Evolutionary conservation across 2,329 filamentous ascomycete genomes (phyloP), one percentile per base, ranked within the genome.

Genomic region (Pezicula carpinea): DNA sequence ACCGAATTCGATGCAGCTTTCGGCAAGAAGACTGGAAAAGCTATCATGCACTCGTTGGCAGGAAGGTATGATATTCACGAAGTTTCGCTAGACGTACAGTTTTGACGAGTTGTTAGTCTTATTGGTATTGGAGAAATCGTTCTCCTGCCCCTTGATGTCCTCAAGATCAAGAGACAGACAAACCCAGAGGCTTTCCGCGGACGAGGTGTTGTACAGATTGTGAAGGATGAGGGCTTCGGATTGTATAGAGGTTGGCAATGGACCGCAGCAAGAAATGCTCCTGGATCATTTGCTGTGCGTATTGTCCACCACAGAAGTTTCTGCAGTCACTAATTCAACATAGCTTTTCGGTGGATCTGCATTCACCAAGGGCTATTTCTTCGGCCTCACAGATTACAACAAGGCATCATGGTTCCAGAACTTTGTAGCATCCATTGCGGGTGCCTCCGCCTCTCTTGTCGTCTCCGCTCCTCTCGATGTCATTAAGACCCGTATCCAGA

Each of bases 91-190:
- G 4, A 11, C n/a, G 15, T 14, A 45, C 49, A 23, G 55, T 44
- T 29, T 38, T 26, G 38, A 39, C 17, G 39, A 23, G 17, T 39
- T 51, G 39, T 39, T 53, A 92, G 88, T 72, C 66, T 99, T 63
- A 95, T 99, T 64, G 93, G 93, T 61, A 96, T 99, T 61, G 93
- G 93, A 64, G 93, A 99, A 74, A 95, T 99, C 56, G 81, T 99
- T 49, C 81, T 99, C 23, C 80, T 99, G 34, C 93, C 93, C 35
- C 82, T 99, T 51, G 93, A 99, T 61, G 92, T 99, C 33, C 80
- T 99, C 54, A 99, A 99, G 81, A 99, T 99, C 75, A 99, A 99
- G 81, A 85, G 93, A 62, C 93, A 99, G 75, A 99, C 93, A 58
- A 99, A 99, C 77, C 93, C 93, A 34, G 93, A 97, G 65, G 91